These are phyloP conservation scores for Adansonia grandidieri DNA, from an alignment of 441 rosid species.

Conservation along the genomic window DNA sequence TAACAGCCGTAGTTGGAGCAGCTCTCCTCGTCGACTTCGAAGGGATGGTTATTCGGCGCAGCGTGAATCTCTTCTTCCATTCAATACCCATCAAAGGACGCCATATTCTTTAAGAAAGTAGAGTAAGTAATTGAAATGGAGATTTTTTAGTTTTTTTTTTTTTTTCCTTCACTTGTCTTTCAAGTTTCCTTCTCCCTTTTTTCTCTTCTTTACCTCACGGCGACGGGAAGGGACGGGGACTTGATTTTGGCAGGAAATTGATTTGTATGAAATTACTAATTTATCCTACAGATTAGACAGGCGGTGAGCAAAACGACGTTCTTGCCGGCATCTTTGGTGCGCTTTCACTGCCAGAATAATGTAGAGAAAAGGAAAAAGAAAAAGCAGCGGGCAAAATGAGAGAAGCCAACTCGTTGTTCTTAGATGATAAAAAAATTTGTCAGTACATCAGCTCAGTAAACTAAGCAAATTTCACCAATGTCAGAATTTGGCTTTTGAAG, in stretches of 20 bases:
- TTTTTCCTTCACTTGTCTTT: not conserved
- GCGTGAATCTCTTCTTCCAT: slow-evolving; percentile 51
- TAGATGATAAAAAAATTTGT: not conserved
- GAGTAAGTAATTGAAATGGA: too few relatives aligned
- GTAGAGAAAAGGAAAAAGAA: too few relatives aligned
- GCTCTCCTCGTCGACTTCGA: slow-evolving; percentile 43
- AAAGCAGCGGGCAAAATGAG: not conserved
- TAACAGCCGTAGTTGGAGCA: slow-evolving; percentile 57
- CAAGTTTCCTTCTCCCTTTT: not conserved
- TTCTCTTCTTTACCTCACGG: not conserved
- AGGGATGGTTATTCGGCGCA: slow-evolving; percentile 39
- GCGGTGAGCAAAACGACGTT: too few relatives aligned
- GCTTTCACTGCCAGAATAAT: too few relatives aligned
- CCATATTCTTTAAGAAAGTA: too few relatives aligned
- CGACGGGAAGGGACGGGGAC: too few relatives aligned
- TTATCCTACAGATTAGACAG: too few relatives aligned
- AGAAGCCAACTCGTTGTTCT: not conserved
- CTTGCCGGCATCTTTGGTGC: not conserved
- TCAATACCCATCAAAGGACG: slow-evolving; percentile 49
- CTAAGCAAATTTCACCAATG: not conserved
- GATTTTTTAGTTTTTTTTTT: not conserved
- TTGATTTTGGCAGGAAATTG: too few relatives aligned
- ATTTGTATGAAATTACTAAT: too few relatives aligned
- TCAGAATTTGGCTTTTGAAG: not conserved
- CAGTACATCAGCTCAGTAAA: not conserved